Conservation (phyloP, 192 early-diverging fungal species). For the Mortierella antarctica region DNA sequence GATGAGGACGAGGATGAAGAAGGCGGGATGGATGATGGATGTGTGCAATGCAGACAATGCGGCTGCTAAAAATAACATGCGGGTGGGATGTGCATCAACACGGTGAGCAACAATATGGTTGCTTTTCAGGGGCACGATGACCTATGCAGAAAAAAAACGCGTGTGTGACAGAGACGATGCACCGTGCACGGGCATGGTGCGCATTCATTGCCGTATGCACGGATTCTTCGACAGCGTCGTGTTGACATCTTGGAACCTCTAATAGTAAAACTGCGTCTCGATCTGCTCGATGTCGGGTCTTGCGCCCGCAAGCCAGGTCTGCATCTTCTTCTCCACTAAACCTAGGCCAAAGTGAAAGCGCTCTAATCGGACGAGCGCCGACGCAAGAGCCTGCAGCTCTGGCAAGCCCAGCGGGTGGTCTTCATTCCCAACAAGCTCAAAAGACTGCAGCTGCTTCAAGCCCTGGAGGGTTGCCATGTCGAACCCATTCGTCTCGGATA, state of each 20-base stretch:
- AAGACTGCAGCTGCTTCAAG: neutral
- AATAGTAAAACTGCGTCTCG: slow-evolving; percentile 8
- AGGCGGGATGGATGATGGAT: neutral
- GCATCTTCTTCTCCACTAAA: neutral
- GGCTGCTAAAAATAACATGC: neutral
- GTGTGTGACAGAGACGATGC: neutral
- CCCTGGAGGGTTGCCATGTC: neutral
- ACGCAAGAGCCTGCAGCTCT: neutral
- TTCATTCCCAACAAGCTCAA: neutral
- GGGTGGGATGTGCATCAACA: neutral
- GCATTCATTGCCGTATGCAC: too few relatives aligned
- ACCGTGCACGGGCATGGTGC: too few relatives aligned
- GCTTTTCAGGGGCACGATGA: neutral
- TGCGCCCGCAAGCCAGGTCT: neutral
- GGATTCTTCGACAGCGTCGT: neutral
- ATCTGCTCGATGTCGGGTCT: slow-evolving; percentile 5
- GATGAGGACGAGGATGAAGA: neutral
- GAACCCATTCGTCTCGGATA: neutral
- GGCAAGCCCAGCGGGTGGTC: neutral
- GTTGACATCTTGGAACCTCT: neutral
- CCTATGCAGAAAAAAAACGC: neutral
- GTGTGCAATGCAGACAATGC: neutral
- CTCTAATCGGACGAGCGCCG: neutral
- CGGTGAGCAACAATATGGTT: neutral
- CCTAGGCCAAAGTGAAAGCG: slow-evolving; percentile 14